Conservation (phyloP, 768 basidiomycete species). For the Ramaria sp. region DNA sequence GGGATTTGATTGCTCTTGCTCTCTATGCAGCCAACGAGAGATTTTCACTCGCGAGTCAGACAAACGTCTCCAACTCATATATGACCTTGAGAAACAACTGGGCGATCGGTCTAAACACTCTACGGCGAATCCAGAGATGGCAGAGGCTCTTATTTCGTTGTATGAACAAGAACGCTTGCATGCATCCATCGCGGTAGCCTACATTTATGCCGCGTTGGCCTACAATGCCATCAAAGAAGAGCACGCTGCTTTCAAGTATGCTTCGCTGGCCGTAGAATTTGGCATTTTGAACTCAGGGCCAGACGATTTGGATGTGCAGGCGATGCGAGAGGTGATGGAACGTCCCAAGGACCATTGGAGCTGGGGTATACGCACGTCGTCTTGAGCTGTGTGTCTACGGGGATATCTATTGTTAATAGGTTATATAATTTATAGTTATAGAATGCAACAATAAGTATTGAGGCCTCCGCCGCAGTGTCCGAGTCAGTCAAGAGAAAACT, state of each 20-base stretch:
- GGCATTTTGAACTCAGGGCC: not conserved
- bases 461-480: no score
- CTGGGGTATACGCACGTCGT: not conserved
- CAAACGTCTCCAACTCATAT: not conserved
- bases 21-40: not conserved
- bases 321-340: not conserved
- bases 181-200: not conserved
- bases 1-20: conserved; percentile 3
- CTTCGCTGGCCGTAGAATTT: not conserved
- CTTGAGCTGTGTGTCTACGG: no score
- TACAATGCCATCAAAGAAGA: not conserved
- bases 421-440: no score
- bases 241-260: not conserved
- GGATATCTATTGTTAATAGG: no score
- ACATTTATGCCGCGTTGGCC: not conserved
- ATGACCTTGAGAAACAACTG: not conserved
- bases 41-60: not conserved
- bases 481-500: no score
- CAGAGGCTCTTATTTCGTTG: not conserved
- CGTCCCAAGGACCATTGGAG: not conserved
- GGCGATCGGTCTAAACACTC: not conserved
- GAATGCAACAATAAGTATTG: no score
- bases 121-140: not conserved
- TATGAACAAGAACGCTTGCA: not conserved
- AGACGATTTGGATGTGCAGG: not conserved